phyloP scores from a whole-genome alignment of 306 rosid genomes.

The Comarum palustre region DNA sequence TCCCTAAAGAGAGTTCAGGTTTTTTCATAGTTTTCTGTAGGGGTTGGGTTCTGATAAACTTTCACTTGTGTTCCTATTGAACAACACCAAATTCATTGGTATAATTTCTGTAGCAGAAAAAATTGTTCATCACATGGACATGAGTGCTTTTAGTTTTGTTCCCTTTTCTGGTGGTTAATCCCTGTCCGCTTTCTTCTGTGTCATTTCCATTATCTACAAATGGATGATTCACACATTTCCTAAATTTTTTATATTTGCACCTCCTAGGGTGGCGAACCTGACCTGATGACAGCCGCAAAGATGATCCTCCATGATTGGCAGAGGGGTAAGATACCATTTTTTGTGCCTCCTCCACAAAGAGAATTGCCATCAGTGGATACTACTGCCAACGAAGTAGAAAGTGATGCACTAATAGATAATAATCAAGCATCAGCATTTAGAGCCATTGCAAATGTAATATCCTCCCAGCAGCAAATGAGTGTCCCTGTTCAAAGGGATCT shows the following conservation, averaged over 20 bases:
- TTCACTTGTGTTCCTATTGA: not conserved
- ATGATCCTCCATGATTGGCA: slow-evolving; percentile 98
- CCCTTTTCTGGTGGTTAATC: not conserved
- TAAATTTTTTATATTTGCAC: not conserved
- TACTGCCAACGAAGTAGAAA: slow-evolving; percentile 32
- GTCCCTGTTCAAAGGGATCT: slow-evolving; percentile 79
- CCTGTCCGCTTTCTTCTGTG: not conserved
- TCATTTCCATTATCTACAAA: not conserved
- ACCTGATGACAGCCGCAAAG: slow-evolving; percentile 81
- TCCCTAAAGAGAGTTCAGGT: not conserved
- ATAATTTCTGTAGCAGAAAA: too few relatives aligned
- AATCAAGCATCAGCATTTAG: slow-evolving; percentile 67
- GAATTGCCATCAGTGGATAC: slow-evolving; percentile 47
- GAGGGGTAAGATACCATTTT: slow-evolving; percentile 91
- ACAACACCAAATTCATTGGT: not conserved
- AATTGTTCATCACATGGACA: not conserved
- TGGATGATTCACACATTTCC: not conserved
- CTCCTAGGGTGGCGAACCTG: slow-evolving; percentile 87
- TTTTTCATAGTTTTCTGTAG: not conserved
- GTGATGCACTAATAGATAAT: slow-evolving; percentile 38
- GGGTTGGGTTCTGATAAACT: not conserved
- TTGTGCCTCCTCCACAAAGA: slow-evolving; percentile 66
- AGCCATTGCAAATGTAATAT: slow-evolving; percentile 74
- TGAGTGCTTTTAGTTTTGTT: not conserved
- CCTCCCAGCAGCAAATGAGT: slow-evolving; percentile 69